Base-by-base conservation (phyloP, 768 basidiomycete species). In the Russula griseocarnosa region DNA sequence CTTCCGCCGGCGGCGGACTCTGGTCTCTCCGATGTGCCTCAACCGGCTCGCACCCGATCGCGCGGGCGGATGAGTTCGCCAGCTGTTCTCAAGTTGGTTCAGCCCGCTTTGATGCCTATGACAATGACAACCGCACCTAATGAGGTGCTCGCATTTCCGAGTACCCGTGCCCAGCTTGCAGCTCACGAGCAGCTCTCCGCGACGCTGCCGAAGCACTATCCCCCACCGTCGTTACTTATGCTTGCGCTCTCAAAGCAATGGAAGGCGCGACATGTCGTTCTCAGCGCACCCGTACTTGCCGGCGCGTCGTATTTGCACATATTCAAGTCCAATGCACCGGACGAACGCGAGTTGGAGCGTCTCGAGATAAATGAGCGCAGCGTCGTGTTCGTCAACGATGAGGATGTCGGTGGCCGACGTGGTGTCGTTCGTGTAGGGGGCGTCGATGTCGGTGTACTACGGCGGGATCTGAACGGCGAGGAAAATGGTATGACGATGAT, bases 341-440 rank as follows among this genome's bases (percentile, higher is more conserved):
- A 86, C 22, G 88, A 89, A 66, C 82, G 76, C 56, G 90, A 92
- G 73, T 66, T 90, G 7, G 88, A 92, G 73, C 78, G 90, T 49
- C 74, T 92, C 38, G 84, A 86, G 70, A 90, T 92, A 67, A 86
- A 86, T 63, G 87, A 88, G 68, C 83, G 87, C 38, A 89, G 85
- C 55, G 84, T 87, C 56, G 86, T 90, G 16, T 91, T 86, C 66
- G 82, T 92, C 24, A 82, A 88, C 0, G 89, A 88, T 52, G 76
- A 76, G 51, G 77, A 78, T 16, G 74, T 80, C 7, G 77, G 76
- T 11, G 79, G 81, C 3, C 75, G 77, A 53, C 71, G 75, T 4
- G 73, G 80, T 66, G 85, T 90, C 13, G 78, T 92, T 67, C 87
- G 86, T 69, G 80, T 92, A 18, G 86, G 82, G 20, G 88, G 88